Conservation (phyloP, 257 asterid genomes). For the Salvia rosmarinus region DNA sequence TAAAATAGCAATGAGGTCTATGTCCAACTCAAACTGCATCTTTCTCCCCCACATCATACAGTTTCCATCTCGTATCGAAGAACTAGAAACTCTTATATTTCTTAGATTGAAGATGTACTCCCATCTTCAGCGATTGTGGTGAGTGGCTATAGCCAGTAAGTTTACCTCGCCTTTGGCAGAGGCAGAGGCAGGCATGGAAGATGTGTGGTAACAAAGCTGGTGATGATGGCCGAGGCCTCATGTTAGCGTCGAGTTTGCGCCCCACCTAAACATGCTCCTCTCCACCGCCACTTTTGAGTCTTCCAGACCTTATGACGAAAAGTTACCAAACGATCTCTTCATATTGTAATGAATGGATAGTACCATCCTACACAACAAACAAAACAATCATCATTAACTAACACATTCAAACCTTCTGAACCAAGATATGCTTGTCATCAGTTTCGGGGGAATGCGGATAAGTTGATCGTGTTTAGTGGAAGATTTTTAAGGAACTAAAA, state of each 20-base stretch:
- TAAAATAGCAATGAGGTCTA: too few species aligned
- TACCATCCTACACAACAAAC: constrained; percentile 8
- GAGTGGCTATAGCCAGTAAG: background rate
- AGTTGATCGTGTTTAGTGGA: background rate
- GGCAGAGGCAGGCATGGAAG: background rate
- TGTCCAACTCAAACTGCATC: background rate
- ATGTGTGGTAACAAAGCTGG: background rate
- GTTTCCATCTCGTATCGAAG: background rate
- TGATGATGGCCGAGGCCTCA: too few species aligned
- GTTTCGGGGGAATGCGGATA: background rate
- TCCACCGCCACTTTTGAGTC: background rate
- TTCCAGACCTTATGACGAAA: background rate
- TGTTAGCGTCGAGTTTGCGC: background rate
- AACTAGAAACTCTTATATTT: background rate
- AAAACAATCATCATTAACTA: background rate
- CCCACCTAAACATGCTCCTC: background rate
- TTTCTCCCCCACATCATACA: background rate
- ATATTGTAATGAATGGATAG: constrained; percentile 1
- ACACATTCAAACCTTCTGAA: background rate
- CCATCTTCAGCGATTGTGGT: too few species aligned
- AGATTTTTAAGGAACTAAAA: too few species aligned
- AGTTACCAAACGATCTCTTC: background rate
- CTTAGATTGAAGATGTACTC: too few species aligned
- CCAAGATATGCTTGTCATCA: background rate
- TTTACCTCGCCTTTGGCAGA: background rate